Conservation (phyloP, 202 grass and related monocot species). For the Setaria viridis region DNA sequence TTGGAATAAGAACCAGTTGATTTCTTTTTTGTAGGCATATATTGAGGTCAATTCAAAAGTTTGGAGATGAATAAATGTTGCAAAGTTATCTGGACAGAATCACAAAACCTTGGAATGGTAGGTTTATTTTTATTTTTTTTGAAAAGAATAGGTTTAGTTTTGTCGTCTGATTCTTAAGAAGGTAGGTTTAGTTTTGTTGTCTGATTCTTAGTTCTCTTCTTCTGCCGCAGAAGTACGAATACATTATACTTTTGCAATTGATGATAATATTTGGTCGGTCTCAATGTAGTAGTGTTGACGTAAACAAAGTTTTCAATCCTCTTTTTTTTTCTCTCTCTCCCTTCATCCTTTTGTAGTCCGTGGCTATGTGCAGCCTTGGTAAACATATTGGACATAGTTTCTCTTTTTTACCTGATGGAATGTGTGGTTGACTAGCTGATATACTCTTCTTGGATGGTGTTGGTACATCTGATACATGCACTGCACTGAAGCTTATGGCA, state of each 20-base stretch:
- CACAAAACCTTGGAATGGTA: background rate
- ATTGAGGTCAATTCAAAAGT: background rate
- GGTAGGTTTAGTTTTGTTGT: background rate
- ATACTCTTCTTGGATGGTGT: slow-evolving; percentile 1
- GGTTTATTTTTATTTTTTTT: no score
- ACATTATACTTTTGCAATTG: no score
- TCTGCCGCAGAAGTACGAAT: no score
- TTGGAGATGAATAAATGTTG: background rate
- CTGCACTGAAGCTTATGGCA: background rate
- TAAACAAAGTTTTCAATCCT: no score
- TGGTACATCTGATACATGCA: background rate
- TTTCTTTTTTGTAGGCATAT: background rate
- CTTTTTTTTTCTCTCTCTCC: no score
- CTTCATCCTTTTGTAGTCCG: background rate
- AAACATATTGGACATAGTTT: background rate
- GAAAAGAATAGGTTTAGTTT: no score
- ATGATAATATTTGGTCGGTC: no score
- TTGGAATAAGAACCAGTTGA: background rate
- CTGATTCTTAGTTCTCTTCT: background rate
- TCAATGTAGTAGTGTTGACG: no score
- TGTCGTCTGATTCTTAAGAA: no score
- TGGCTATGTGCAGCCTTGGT: slow-evolving; percentile 20
- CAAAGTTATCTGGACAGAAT: background rate
- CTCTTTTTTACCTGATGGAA: background rate
- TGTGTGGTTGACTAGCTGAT: background rate